Base-by-base conservation (phyloP, 176 grass and related monocot species). In the Lolium perenne region DNA sequence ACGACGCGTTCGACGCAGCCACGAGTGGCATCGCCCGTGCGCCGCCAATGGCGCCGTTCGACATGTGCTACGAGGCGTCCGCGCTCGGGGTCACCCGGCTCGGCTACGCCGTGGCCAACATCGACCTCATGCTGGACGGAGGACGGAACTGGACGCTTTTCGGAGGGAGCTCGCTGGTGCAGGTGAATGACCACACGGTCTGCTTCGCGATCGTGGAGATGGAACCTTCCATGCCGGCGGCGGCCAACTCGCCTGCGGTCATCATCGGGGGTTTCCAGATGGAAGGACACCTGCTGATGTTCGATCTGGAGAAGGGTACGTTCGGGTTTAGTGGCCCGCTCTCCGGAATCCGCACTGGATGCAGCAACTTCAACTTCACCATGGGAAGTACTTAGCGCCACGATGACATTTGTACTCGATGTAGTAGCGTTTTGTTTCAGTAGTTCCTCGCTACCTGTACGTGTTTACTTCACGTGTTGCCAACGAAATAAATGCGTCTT, bases 301-400 rank as follows among this genome's bases (percentile, higher is more conserved):
- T 91, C 35, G 84, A 91, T 41, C 43, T 71, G 80, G 75, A 71
- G 10, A 91, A 77, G 45, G 21, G 6, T 16, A 76, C 60, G 47
- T 46, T 90, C n/a, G 83, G 78, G 49, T 77, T 71, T 66, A 90
- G 70, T 11, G 68, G 47, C 4, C 22, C 47, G 64, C 83, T 85
- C 20, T 9, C 54, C 7, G 74, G 63, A 10, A 38, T n/a, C 25
- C 4, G 46, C 82, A 81, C 82, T 0, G 45, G 14, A 14, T 85
- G 87, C 23, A 23, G 66, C 66, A 85, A 85, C 77, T 88, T 84
- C 73, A 78, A 88, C 53, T 89, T 89, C 77, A 80, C 50, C 80
- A 70, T 82, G 25, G 79, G 46, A 17, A 65, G 62, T 29, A 15
- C 62, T 65, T 65, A 65, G 62, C 13, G 62, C 25, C 23, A 65